These are phyloP conservation scores for Boletus insuetus DNA, from an alignment of 768 basidiomycete species.

Conservation along the genomic window DNA sequence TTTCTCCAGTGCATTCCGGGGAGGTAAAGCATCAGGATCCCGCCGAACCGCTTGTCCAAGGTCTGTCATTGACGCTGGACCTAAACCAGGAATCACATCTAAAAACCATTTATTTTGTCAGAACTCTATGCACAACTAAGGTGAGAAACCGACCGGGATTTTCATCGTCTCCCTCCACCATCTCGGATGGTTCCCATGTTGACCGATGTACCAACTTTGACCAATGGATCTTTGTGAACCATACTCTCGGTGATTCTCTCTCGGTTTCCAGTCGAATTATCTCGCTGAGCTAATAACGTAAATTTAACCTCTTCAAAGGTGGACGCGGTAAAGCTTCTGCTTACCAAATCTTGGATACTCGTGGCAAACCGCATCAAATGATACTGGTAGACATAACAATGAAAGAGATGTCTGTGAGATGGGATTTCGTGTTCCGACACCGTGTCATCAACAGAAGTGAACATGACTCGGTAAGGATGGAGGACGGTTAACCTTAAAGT, in stretches of 20 bases:
- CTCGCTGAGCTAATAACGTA: conserved; percentile 48
- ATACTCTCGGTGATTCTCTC: conserved; percentile 42
- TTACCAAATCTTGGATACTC: conserved; percentile 33
- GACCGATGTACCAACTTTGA: conserved; percentile 41
- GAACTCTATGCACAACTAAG: background rate
- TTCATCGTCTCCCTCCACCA: conserved; percentile 52
- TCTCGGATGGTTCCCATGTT: conserved; percentile 45
- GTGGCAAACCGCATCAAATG: conserved; percentile 40
- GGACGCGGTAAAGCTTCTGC: conserved; percentile 1
- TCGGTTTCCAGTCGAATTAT: conserved; percentile 55
- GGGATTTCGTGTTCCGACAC: conserved; percentile 39
- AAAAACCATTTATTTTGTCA: background rate
- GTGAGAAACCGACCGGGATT: conserved; percentile 48
- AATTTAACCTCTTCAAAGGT: background rate
- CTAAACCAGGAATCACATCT: conserved; percentile 59
- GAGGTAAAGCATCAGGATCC: conserved; percentile 75
- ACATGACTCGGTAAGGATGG: conserved; percentile 56
- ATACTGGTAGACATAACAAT: conserved; percentile 70
- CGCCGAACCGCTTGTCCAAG: conserved; percentile 56
- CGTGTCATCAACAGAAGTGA: conserved; percentile 37
- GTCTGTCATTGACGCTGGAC: conserved; percentile 41
- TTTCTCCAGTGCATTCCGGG: conserved; percentile 54
- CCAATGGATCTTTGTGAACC: conserved; percentile 48
- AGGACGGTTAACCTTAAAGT: conserved; percentile 36
- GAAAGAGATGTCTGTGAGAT: conserved; percentile 67